A percentile compares a stretch with the other conserved stretches of the same genome.
These are phyloP conservation scores for Inga leiocalycina DNA, from an alignment of 306 rosid species.

Conservation along the genomic window DNA sequence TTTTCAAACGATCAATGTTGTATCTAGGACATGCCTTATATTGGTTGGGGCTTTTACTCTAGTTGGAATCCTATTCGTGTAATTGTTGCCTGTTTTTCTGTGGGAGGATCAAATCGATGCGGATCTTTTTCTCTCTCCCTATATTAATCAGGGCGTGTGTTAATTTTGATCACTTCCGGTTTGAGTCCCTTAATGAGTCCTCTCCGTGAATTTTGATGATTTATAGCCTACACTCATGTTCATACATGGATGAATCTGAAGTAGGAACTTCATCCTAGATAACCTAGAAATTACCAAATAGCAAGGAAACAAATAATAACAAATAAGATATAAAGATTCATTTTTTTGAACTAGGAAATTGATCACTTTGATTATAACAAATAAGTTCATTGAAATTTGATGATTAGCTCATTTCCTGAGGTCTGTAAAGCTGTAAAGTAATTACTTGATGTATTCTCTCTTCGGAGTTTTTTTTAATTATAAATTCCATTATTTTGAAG, in stretches of 20 bases:
- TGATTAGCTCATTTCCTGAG: background rate
- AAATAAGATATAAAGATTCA: no score
- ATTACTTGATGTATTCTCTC: background rate
- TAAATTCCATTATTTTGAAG: background rate
- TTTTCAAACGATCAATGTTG: background rate
- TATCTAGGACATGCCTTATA: background rate
- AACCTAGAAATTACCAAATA: no score
- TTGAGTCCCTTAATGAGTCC: background rate
- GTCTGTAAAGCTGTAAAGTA: background rate
- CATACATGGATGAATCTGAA: background rate
- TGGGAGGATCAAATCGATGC: background rate
- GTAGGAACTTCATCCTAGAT: background rate
- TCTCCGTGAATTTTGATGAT: background rate
- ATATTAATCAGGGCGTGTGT: background rate
- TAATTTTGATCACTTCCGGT: background rate
- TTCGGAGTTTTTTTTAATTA: background rate
- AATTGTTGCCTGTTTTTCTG: background rate
- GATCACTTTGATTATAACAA: background rate
- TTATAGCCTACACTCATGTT: background rate
- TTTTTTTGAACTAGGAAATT: background rate
- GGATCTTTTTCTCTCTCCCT: background rate
- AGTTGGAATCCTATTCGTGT: background rate
- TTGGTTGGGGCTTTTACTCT: background rate
- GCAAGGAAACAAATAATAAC: no score
- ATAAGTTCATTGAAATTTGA: background rate